phyloP scores from a whole-genome alignment of 1,284 basidiomycete species.

The Ceratobasidium sp. region DNA sequence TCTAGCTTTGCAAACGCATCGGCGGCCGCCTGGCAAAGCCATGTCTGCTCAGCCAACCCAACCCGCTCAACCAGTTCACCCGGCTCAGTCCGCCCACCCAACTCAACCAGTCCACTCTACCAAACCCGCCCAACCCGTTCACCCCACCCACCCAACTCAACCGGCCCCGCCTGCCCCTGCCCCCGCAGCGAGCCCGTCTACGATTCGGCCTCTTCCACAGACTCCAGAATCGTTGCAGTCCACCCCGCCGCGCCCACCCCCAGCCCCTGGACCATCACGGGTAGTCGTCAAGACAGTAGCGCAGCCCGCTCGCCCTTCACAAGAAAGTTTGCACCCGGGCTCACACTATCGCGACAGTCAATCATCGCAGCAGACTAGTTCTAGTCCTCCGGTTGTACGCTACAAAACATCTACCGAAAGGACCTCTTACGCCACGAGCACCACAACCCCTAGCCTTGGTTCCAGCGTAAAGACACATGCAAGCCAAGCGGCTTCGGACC shows the following conservation, averaged over 20 bases:
- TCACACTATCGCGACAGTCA: not conserved
- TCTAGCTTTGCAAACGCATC: conserved; percentile 13
- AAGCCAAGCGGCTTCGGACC: conserved; percentile 19
- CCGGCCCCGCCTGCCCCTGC: too few relatives aligned
- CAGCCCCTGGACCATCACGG: not conserved
- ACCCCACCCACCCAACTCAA: too few relatives aligned
- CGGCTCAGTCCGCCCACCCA: too few relatives aligned
- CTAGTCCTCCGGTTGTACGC: conserved; percentile 12
- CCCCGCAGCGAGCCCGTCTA: too few relatives aligned
- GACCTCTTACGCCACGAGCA: conserved; percentile 19
- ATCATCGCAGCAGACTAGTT: not conserved
- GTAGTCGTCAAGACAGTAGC: not conserved
- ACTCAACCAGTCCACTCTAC: too few relatives aligned
- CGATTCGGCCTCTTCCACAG: too few relatives aligned
- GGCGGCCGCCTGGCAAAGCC: not conserved
- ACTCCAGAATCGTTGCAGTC: not conserved
- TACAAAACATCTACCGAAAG: conserved; percentile 10
- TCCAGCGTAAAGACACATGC: conserved; percentile 21
- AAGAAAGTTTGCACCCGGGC: not conserved
- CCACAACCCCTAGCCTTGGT: conserved; percentile 21
- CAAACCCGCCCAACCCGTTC: too few relatives aligned
- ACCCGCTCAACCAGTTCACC: too few relatives aligned
- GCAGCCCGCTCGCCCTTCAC: not conserved
- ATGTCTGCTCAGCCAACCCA: not conserved
- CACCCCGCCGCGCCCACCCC: too few relatives aligned